Evolutionary conservation across 139 green algal genomes (phyloP), one percentile per base, ranked within the genome.

Genomic region (Chlorella sp.): DNA sequence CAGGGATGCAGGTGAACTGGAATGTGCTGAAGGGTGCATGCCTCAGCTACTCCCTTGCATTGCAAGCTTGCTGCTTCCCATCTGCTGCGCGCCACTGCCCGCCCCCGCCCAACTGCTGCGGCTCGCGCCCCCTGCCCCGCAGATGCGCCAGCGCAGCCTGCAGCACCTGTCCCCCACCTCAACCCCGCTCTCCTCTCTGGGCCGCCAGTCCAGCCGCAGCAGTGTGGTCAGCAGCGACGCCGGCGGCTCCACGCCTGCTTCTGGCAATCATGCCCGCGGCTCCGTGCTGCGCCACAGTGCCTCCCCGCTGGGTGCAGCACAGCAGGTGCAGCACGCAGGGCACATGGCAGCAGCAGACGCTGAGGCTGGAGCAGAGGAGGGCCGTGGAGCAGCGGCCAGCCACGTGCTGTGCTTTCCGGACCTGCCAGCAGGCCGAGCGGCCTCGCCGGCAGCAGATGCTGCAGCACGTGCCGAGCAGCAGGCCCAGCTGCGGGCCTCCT

Each of bases 111-210:
- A n/a, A n/a, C n/a, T n/a, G n/a, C n/a, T n/a, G n/a, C n/a, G n/a
- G n/a, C n/a, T n/a, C n/a, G n/a, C n/a, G n/a, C n/a, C n/a, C n/a
- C n/a, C 67, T 41, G 11, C 34, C 28, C 44, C 44, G 76, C 76
- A 82, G 76, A 25, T 82, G 57, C 76, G 80, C 1, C 80, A 71
- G 65, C 80, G 80, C 47, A 85, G 80, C 80, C 80, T 85, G 63
- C 63, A 75, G 80, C 34, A 74, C 4, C 80, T 85, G 32, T 85
- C 80, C 3, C 80, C 80, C 47, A 79, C 80, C 67, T 85, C 80
- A 20, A 85, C 80, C 15, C 80, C 80, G 4, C 80, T 85, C 25
- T 67, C 44, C 51, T 74, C 80, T 32, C 36, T 85, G 67, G 80
- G 80, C 23, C 65, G 80, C 20, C 68, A 75, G 68, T 69, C 51